Base-by-base conservation (phyloP, 768 basidiomycete species). In the Rhizopogon vesiculosus region DNA sequence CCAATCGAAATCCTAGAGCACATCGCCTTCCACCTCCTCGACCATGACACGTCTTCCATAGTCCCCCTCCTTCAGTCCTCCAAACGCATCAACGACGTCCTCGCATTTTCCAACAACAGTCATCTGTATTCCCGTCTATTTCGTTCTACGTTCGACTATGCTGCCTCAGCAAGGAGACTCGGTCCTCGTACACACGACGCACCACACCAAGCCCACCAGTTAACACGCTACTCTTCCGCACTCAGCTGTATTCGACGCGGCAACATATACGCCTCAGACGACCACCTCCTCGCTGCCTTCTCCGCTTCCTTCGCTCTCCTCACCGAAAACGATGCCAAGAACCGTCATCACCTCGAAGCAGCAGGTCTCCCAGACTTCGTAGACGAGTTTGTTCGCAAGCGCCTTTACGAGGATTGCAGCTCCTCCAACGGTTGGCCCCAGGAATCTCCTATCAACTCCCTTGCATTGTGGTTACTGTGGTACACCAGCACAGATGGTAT, bases 271-370 rank as follows among this genome's bases (percentile, higher is more conserved):
- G 74, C 25, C 25, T 25, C 25, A 25, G 25, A 80, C 13, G 28
- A 53, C 22, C 38, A 55, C 38, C 19, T 73, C 55, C 60, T 66
- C 12, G 60, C 68, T 0, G 62, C 70, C 1, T 73, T 89, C 19
- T 79, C 78, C 69, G 69, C 68, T 0, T 74, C 75, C 5, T 81
- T 78, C 51, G 61, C 85, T 42, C 79, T 89, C 75, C 65, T 85
- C 66, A 69, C 80, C 3, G 87, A 89, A 58, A 82, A 86, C 68
- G 86, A 89, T 67, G 85, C 85, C 35, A 78, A 77, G 64, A 89
- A 89, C 64, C 73, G 74, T 38, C 69, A 61, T 3, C 84, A 84
- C 67, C 79, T 89, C 46, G 72, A 78, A 54, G 72, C 68, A 22
- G 85, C 81, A 0, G 76, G 78, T 3, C 71, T 84, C 3, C 73